Evolutionary conservation across 2,329 filamentous ascomycete genomes (phyloP).

Genomic region (Magnaporthiopsis incrustans): DNA sequence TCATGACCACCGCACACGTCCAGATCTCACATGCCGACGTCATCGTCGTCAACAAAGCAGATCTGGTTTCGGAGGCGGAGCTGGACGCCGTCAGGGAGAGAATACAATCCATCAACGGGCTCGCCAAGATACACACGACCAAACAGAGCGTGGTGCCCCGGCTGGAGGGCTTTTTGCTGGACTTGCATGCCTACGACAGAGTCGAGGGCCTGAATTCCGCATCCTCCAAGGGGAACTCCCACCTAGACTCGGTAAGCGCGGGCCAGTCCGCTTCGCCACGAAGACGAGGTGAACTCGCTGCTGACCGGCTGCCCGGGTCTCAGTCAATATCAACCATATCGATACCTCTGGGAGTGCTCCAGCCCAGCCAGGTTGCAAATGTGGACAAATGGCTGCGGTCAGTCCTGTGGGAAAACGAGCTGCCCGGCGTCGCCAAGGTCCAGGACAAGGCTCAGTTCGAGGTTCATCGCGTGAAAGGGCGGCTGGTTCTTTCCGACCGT

Average conservation of each 20-base stretch:
- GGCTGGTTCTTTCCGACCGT: constrained; percentile 58
- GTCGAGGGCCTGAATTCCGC: constrained; percentile 62
- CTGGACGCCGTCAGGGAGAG: constrained; percentile 62
- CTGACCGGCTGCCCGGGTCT: constrained; percentile 14
- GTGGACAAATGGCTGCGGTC: constrained; percentile 78
- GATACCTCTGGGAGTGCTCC: constrained; percentile 56
- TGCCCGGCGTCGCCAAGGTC: constrained; percentile 33
- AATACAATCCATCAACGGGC: constrained; percentile 77
- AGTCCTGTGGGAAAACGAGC: constrained; percentile 70
- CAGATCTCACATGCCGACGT: constrained; percentile 97
- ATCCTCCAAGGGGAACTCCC: constrained; percentile 71
- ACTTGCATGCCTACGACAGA: constrained; percentile 87
- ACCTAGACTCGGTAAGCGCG: constrained; percentile 74
- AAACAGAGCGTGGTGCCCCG: constrained; percentile 70
- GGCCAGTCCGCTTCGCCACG: not conserved
- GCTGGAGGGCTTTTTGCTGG: constrained; percentile 78
- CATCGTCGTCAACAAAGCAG: constrained; percentile 87
- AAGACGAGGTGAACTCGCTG: not conserved
- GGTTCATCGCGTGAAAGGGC: constrained; percentile 82
- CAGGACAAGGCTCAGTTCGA: constrained; percentile 47
- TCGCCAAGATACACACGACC: constrained; percentile 79
- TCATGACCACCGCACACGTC: constrained; percentile 86
- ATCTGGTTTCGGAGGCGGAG: constrained; percentile 66
- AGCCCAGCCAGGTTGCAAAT: constrained; percentile 44
- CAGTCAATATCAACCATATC: constrained; percentile 80